Conservation (phyloP, 2,329 filamentous ascomycete species). For the Magnaporthiopsis rhizophila region DNA sequence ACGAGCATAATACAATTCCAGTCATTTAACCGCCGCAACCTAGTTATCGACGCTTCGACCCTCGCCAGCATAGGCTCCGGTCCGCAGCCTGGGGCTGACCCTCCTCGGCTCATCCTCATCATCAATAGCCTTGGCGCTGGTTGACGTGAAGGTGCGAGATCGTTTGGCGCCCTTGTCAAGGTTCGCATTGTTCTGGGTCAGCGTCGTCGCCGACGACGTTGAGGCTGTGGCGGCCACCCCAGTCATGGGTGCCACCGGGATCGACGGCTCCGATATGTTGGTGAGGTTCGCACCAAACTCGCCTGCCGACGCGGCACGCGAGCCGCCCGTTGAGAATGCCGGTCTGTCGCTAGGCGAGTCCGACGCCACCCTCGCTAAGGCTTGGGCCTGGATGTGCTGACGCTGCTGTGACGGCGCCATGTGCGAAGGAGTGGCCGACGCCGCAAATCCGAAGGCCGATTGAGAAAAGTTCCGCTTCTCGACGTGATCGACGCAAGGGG, state of each 20-base stretch:
- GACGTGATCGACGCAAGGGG: constrained; percentile 17
- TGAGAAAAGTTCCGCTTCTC: constrained; percentile 34
- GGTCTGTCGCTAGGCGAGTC: constrained; percentile 20
- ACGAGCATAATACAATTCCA: no score
- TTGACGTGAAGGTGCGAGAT: constrained; percentile 36
- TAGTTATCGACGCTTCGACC: not conserved
- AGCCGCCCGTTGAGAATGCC: constrained; percentile 22
- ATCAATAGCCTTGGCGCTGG: constrained; percentile 36
- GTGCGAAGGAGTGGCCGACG: constrained; percentile 2
- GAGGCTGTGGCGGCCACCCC: not conserved
- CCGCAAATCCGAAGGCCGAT: constrained; percentile 23
- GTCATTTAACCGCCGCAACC: not conserved
- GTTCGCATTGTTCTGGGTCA: not conserved
- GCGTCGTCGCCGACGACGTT: not conserved
- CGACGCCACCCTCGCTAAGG: not conserved
- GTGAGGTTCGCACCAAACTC: constrained; percentile 24
- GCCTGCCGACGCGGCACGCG: constrained; percentile 19
- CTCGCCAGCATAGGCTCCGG: constrained; percentile 8
- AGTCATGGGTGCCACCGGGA: not conserved
- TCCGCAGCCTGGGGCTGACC: constrained; percentile 23
- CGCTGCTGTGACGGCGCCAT: not conserved
- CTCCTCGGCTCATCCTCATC: constrained; percentile 38
- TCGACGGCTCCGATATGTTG: constrained; percentile 13
- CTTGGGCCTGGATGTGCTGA: constrained; percentile 15
- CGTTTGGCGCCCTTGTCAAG: constrained; percentile 33